Conservation (phyloP, 2,329 filamentous ascomycete genomes). For the Cercospora zeina region DNA sequence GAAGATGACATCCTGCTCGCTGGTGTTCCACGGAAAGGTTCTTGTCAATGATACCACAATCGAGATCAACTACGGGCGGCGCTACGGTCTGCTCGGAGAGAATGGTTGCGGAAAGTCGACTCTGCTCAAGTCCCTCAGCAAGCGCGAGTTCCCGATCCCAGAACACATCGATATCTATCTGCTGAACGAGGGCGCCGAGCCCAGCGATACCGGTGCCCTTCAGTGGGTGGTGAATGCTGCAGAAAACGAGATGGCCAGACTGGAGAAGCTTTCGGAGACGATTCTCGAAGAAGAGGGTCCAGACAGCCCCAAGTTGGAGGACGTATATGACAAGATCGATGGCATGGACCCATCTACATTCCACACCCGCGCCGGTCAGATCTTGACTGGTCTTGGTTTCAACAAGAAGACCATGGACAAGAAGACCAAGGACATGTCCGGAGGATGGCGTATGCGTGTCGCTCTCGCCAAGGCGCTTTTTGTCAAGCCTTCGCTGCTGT, state of each 20-base stretch:
- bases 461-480: constrained; percentile 96
- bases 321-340: constrained; percentile 99
- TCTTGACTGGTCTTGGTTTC: constrained; percentile 97
- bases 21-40: constrained; percentile 97
- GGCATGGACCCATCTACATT: constrained; percentile 98
- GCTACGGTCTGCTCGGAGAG: constrained; percentile 94
- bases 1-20: constrained; percentile 89
- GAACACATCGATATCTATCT: constrained; percentile 98
- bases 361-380: constrained; percentile 89
- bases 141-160: constrained; percentile 92
- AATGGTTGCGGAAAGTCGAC: constrained; percentile 99
- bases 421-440: constrained; percentile 99
- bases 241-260: constrained; percentile 83
- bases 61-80: constrained; percentile 87
- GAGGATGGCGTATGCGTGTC: constrained; percentile 99
- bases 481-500: constrained; percentile 91
- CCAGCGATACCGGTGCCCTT: constrained; percentile 82
- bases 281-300: constrained; percentile 90
- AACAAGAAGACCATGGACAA: constrained; percentile 98
- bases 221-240: constrained; percentile 98
- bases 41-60: constrained; percentile 91
- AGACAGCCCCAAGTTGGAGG: constrained; percentile 84
- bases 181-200: constrained; percentile 92
- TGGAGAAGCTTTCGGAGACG: constrained; percentile 86
- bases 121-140: constrained; percentile 90